Conservation (phyloP, 2,329 filamentous ascomycete species). For the Paraphoma chrysanthemicola region DNA sequence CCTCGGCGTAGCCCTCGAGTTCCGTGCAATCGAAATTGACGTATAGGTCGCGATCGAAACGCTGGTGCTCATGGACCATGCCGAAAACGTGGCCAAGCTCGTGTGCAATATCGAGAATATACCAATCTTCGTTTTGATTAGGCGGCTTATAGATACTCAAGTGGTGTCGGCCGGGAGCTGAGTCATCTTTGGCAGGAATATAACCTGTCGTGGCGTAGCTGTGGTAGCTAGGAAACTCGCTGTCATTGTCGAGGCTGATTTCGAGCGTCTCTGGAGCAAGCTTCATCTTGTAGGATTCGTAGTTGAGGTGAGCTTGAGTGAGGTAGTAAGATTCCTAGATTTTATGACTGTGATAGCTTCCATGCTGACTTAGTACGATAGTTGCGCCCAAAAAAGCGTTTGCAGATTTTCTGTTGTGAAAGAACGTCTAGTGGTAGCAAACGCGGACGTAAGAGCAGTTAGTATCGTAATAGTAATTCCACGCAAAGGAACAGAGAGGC, state of each 20-base stretch:
- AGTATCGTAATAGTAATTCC: too few relatives aligned
- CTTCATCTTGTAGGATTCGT: not conserved
- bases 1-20: not conserved
- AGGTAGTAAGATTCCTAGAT: too few relatives aligned
- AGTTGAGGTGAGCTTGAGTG: not conserved
- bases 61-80: constrained; percentile 9
- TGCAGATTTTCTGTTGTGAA: too few relatives aligned
- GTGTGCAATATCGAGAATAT: not conserved
- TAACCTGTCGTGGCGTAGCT: not conserved
- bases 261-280: not conserved
- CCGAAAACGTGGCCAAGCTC: constrained; percentile 4
- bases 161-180: not conserved
- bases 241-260: not conserved
- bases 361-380: too few relatives aligned
- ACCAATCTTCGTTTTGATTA: not conserved
- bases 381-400: too few relatives aligned
- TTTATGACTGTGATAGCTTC: too few relatives aligned
- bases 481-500: too few relatives aligned
- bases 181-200: not conserved
- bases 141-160: not conserved
- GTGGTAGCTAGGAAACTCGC: too few relatives aligned
- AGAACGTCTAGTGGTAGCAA: too few relatives aligned
- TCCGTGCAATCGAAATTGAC: constrained; percentile 6
- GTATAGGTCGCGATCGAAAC: constrained; percentile 1
- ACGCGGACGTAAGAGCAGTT: too few relatives aligned